Evolutionary conservation across 2,329 filamentous ascomycete genomes (phyloP), one percentile per base, ranked within the genome.

Genomic region (Fusarium circinatum): DNA sequence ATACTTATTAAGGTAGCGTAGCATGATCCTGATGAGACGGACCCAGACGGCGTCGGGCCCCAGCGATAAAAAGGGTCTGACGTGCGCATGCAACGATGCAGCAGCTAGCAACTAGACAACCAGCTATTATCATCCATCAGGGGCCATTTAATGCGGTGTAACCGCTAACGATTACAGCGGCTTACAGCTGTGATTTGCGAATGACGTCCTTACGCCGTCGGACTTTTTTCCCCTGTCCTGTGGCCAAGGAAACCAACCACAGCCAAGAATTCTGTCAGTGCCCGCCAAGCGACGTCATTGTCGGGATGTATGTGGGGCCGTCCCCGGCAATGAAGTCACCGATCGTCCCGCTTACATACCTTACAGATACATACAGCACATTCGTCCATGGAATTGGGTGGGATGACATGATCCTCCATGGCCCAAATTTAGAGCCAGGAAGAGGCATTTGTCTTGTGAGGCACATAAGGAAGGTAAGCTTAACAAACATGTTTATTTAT

Each of bases 281-380:
- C 32, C 32, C 18, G 47, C 56, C 55, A 67, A 71, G 36, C 67
- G 51, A 74, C 71, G 71, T 74, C 71, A 74, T 74, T 41, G 15
- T 57, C 62, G 62, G 58, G 38, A 48, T 38, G 49, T 36, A 18
- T 69, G 34, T 64, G 65, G 67, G 65, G 30, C 67, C 60, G 47
- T 8, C 18, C 34, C 30, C 47, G 68, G 54, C 49, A 48, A 68
- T 74, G 49, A 74, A 71, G 67, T 74, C 71, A 71, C 71, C 68
- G 71, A 74, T 74, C 58, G 38, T 24, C 70, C 70, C 70, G 44
- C 54, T 68, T 52, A 67, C 44, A 41, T 51, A 12, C n/a, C n/a
- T n/a, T n/a, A n/a, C 6, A 45, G 17, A 22, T 44, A 65, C 41
- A 36, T 34, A n/a, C 32, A 45, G 18, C 22, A 41, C 22, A 41